Evolutionary conservation across 306 rosid genomes (phyloP).

Genomic region (Carpinus viminea): DNA sequence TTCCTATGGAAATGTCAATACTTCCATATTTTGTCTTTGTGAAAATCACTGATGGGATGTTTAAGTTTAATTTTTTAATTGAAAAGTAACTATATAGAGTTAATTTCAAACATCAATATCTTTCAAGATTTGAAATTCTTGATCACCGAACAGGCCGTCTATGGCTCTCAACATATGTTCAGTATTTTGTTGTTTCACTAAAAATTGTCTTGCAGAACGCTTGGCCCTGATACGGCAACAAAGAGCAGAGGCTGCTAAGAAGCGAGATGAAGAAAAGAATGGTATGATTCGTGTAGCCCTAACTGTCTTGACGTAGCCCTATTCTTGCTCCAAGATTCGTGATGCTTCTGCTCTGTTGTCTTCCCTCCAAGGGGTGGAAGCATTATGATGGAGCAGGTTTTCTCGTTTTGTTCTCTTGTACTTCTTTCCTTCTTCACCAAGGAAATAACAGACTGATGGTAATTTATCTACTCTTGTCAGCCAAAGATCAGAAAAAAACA

Average conservation of each 20-base stretch:
- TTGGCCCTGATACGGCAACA: conserved; percentile 43
- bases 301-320: conserved; percentile 1
- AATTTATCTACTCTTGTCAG: conserved; percentile 29
- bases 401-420: not conserved
- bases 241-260: conserved; percentile 64
- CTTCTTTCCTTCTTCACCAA: not conserved
- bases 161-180: not conserved
- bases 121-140: not conserved
- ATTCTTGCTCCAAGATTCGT: not conserved
- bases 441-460: not conserved
- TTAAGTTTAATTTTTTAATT: too few relatives aligned
- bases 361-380: not conserved
- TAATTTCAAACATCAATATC: too few relatives aligned
- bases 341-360: not conserved
- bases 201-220: conserved; percentile 14
- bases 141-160: not conserved
- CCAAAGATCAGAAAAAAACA: conserved; percentile 53
- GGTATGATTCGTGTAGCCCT: conserved; percentile 33
- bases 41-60: too few relatives aligned
- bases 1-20: too few relatives aligned
- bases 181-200: not conserved
- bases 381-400: not conserved
- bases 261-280: conserved; percentile 56
- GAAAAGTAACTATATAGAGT: too few relatives aligned
- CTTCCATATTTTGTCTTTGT: too few relatives aligned